Conservation (phyloP, 1,284 basidiomycete species). For the Moesziomyces sp. region DNA sequence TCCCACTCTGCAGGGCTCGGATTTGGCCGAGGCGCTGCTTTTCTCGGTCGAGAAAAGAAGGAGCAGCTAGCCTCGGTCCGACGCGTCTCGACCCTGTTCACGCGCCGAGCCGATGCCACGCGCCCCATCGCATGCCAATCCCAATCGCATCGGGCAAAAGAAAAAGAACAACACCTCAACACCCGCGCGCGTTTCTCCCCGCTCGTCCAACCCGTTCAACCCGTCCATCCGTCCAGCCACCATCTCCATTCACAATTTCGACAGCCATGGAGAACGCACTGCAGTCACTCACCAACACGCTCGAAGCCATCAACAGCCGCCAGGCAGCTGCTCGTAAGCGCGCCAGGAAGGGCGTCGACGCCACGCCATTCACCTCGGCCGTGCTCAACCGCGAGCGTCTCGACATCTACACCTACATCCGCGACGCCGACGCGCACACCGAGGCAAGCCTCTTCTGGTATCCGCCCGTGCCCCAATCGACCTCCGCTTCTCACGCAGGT, state of each 20-base stretch:
- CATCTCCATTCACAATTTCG: not conserved
- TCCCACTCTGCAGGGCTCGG: conserved; percentile 8
- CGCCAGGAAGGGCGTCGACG: conserved; percentile 30
- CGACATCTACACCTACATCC: conserved; percentile 62
- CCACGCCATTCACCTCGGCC: conserved; percentile 59
- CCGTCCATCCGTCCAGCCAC: conserved; percentile 11
- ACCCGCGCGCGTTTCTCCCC: not conserved
- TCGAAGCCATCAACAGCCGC: conserved; percentile 52
- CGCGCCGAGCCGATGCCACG: conserved; percentile 13
- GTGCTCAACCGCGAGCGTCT: conserved; percentile 55
- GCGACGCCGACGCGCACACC: conserved; percentile 59
- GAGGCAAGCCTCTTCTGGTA: conserved; percentile 62
- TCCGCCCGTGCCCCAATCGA: conserved; percentile 38
- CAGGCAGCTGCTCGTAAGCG: conserved; percentile 42
- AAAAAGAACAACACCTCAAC: conserved; percentile 29
- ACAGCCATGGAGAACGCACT: conserved; percentile 59
- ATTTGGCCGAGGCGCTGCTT: conserved; percentile 16
- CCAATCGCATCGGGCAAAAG: conserved; percentile 1
- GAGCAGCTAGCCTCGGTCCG: not conserved
- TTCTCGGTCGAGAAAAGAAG: conserved; percentile 20
- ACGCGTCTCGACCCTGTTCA: conserved; percentile 17
- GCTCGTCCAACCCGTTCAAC: not conserved
- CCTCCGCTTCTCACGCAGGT: conserved; percentile 20
- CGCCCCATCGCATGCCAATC: not conserved
- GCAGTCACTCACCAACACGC: conserved; percentile 54